Evolutionary conservation across 2,329 filamentous ascomycete genomes (phyloP).

Genomic region (Sphaerulina musiva): DNA sequence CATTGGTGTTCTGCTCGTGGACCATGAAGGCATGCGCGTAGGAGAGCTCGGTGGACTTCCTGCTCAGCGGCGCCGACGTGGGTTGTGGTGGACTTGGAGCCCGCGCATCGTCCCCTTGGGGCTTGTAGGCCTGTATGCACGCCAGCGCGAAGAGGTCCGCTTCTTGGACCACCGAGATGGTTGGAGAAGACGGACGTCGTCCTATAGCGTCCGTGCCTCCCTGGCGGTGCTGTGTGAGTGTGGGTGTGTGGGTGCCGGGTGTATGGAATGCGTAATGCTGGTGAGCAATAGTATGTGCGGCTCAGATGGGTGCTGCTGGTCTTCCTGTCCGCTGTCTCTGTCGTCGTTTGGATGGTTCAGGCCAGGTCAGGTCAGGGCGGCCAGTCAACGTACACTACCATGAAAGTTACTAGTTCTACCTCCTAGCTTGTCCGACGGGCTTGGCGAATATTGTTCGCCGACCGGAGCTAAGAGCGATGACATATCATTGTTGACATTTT

Average conservation of each 20-base stretch:
- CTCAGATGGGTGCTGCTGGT: too few relatives aligned
- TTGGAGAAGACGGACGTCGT: constrained; percentile 2
- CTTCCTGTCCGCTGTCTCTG: too few relatives aligned
- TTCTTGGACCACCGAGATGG: constrained; percentile 1
- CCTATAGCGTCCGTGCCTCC: constrained; percentile 1
- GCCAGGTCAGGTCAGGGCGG: too few relatives aligned
- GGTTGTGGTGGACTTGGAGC: constrained; percentile 12
- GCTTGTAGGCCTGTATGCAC: constrained; percentile 26
- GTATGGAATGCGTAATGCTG: not conserved
- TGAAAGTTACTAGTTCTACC: too few relatives aligned
- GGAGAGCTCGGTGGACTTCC: constrained; percentile 30
- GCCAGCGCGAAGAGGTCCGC: constrained; percentile 20
- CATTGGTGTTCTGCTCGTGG: constrained; percentile 33
- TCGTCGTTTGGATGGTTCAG: too few relatives aligned
- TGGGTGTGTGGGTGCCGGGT: not conserved
- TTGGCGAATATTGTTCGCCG: too few relatives aligned
- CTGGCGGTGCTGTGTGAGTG: not conserved
- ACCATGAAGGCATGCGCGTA: constrained; percentile 38
- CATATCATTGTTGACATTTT: too few relatives aligned
- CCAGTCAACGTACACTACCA: too few relatives aligned
- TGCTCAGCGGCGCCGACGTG: constrained; percentile 20
- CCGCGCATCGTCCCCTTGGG: constrained; percentile 25
- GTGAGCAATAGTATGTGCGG: too few relatives aligned
- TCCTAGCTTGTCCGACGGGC: too few relatives aligned
- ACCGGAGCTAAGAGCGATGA: too few relatives aligned